Conservation (phyloP, 192 early-diverging fungal genomes). For the Coemansia sp. region DNA sequence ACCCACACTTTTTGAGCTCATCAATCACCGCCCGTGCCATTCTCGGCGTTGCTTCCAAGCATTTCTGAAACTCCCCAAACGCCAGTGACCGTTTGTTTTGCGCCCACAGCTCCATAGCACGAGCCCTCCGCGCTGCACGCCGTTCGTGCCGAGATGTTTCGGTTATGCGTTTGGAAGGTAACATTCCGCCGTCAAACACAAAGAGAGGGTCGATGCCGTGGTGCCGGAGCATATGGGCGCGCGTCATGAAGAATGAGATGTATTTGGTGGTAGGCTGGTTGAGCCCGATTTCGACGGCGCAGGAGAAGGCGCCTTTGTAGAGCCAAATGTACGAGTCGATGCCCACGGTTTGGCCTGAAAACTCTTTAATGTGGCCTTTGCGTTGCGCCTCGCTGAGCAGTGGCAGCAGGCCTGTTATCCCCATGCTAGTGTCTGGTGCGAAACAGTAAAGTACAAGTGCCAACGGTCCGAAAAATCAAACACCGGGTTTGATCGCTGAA, state of each 20-base stretch:
- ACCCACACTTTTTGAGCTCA: slow-evolving; percentile 56
- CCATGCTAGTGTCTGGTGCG: slow-evolving; percentile 60
- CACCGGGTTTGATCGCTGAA: no score
- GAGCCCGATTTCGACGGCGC: slow-evolving; percentile 75
- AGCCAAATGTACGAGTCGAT: slow-evolving; percentile 98
- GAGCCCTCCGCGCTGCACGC: slow-evolving; percentile 59
- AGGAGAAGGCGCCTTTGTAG: slow-evolving; percentile 82
- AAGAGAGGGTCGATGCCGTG: slow-evolving; percentile 74
- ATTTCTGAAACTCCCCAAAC: slow-evolving; percentile 67
- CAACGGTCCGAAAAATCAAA: no score
- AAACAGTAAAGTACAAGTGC: no score
- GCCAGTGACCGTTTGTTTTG: slow-evolving; percentile 64
- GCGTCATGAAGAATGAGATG: slow-evolving; percentile 76
- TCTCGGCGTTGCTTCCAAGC: slow-evolving; percentile 78
- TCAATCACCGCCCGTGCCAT: slow-evolving; percentile 82
- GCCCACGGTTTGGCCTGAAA: slow-evolving; percentile 70
- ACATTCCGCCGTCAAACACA: slow-evolving; percentile 91
- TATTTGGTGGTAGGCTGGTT: slow-evolving; percentile 77
- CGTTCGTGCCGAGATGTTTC: slow-evolving; percentile 60
- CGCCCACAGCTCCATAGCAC: slow-evolving; percentile 55
- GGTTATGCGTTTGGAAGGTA: slow-evolving; percentile 83
- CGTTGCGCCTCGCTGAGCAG: slow-evolving; percentile 72
- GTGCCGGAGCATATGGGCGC: slow-evolving; percentile 71
- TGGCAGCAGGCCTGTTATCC: slow-evolving; percentile 85
- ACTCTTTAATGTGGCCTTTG: slow-evolving; percentile 67